phyloP scores from a whole-genome alignment of 2,329 filamentous ascomycete species.

The Grosmannia clavigera region DNA sequence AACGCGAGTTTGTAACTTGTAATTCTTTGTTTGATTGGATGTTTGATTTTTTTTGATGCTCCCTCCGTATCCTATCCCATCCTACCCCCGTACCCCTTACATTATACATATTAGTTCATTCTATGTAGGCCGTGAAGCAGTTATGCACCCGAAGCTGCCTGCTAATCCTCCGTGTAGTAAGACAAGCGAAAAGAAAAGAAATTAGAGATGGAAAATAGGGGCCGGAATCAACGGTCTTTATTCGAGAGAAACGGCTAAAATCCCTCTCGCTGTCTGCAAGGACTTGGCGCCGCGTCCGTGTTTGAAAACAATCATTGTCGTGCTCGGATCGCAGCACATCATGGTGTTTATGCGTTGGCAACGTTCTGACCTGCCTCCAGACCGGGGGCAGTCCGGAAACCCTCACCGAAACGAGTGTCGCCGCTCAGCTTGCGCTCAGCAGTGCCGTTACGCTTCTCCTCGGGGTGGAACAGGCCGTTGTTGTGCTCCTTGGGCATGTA shows the following conservation, averaged over 20 bases:
- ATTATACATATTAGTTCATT: not conserved
- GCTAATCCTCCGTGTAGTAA: not conserved
- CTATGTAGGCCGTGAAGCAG: not conserved
- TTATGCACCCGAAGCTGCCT: not conserved
- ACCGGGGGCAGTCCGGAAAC: constrained; percentile 3
- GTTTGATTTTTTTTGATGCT: not conserved
- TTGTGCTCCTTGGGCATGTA: constrained; percentile 1
- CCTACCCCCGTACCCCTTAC: not conserved
- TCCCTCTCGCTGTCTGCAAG: not conserved
- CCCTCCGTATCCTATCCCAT: not conserved
- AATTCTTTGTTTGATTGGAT: not conserved
- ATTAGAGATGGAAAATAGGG: not conserved
- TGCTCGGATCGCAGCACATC: not conserved
- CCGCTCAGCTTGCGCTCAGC: constrained; percentile 8
- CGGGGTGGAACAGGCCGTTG: not conserved
- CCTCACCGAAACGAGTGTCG: constrained; percentile 8
- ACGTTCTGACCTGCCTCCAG: constrained; percentile 2
- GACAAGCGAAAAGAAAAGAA: not conserved
- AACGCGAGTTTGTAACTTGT: not conserved
- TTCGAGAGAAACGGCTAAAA: not conserved
- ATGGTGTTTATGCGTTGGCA: not conserved
- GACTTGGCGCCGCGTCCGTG: not conserved
- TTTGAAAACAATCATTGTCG: not conserved
- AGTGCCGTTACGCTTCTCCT: not conserved
- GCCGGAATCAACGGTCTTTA: not conserved